Conservation (phyloP, 495 filamentous ascomycete genomes). For the Talaromyces ruber region DNA sequence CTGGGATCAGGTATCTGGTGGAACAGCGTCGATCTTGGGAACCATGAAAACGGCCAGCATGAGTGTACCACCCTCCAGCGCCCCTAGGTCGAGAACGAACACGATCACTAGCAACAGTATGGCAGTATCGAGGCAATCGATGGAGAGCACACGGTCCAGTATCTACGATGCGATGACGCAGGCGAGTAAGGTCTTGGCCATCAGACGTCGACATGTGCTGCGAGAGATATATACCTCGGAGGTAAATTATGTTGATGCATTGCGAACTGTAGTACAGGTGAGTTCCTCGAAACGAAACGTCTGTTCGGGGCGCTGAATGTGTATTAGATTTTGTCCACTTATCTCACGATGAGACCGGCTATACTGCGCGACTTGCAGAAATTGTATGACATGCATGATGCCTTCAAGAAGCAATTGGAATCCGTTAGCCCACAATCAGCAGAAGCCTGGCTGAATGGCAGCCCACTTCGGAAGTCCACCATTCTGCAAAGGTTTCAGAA, state of each 20-base stretch:
- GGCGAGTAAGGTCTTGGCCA: slow-evolving; percentile 57
- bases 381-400: slow-evolving; percentile 36
- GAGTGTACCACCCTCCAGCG: slow-evolving; percentile 61
- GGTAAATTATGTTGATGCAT: slow-evolving; percentile 77
- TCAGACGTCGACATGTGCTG: slow-evolving; percentile 67
- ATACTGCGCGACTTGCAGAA: slow-evolving; percentile 36
- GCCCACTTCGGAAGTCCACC: neutral
- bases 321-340: slow-evolving; percentile 26
- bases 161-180: slow-evolving; percentile 53
- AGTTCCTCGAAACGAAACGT: slow-evolving; percentile 12
- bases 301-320: neutral
- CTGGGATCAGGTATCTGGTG: slow-evolving; percentile 51
- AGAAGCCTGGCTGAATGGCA: neutral
- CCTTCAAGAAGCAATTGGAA: slow-evolving; percentile 15
- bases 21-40: slow-evolving; percentile 67
- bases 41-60: slow-evolving; percentile 69
- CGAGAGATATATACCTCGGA: slow-evolving; percentile 82
- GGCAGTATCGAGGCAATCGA: slow-evolving; percentile 54
- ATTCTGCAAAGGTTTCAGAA: slow-evolving; percentile 19
- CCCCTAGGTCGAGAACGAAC: slow-evolving; percentile 50
- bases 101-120: slow-evolving; percentile 56
- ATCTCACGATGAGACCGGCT: slow-evolving; percentile 23
- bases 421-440: slow-evolving; percentile 2
- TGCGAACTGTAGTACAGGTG: slow-evolving; percentile 81
- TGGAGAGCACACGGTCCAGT: slow-evolving; percentile 53